phyloP scores from a whole-genome alignment of 1,139 yeast species.

The Pichia sp. region DNA sequence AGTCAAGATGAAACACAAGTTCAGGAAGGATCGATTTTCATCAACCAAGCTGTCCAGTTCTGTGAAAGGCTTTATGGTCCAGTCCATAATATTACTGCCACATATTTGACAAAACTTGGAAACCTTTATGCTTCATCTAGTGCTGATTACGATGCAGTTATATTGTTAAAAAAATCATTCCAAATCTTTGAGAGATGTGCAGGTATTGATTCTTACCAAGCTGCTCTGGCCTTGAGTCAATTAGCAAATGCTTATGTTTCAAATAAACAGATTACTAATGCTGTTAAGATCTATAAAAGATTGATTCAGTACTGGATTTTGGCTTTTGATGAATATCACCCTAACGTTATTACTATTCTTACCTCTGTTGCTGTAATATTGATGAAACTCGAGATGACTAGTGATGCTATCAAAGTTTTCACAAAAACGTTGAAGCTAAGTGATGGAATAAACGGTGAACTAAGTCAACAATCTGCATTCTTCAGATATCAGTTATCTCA shows the following conservation, averaged over 20 bases:
- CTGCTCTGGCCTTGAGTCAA: slow-evolving; percentile 68
- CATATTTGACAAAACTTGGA: slow-evolving; percentile 34
- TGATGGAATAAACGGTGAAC: slow-evolving; percentile 40
- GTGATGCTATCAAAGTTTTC: slow-evolving; percentile 48
- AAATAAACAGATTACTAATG: slow-evolving; percentile 54
- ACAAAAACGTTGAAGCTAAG: slow-evolving; percentile 42
- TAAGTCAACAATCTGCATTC: slow-evolving; percentile 55
- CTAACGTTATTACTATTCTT: slow-evolving; percentile 62
- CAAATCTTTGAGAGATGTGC: slow-evolving; percentile 71
- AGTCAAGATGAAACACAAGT: slow-evolving; percentile 33
- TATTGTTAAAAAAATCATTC: slow-evolving; percentile 67
- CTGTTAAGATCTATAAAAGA: slow-evolving; percentile 60
- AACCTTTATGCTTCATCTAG: slow-evolving; percentile 29
- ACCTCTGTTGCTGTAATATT: slow-evolving; percentile 61
- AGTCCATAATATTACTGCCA: slow-evolving; percentile 74
- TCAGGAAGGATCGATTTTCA: slow-evolving; percentile 51
- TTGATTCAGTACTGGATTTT: slow-evolving; percentile 55
- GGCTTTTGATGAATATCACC: slow-evolving; percentile 58
- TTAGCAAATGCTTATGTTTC: slow-evolving; percentile 69
- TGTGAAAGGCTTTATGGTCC: slow-evolving; percentile 83
- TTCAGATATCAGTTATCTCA: slow-evolving; percentile 66
- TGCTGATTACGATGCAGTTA: slow-evolving; percentile 50
- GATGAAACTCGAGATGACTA: slow-evolving; percentile 46
- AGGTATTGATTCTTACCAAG: slow-evolving; percentile 79
- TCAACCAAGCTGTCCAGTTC: slow-evolving; percentile 66